Evolutionary conservation across 768 basidiomycete genomes (phyloP), one percentile per base, ranked within the genome.

Genomic region (Daedalea quercina): DNA sequence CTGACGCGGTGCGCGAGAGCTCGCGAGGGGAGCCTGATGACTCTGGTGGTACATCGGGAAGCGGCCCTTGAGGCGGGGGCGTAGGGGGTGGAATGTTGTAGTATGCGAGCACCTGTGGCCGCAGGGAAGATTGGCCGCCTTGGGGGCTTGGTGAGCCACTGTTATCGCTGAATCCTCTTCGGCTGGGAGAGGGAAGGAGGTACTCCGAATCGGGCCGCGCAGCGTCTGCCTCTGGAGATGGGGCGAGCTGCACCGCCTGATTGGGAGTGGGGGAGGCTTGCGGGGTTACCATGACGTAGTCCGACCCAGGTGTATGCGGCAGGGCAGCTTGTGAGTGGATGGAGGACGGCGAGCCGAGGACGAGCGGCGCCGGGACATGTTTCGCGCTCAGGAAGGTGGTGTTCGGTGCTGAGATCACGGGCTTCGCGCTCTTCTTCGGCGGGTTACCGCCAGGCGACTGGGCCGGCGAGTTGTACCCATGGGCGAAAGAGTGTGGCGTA

Each of bases 401-500:
- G 24, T 65, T 65, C 13, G 63, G 63, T n/a, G 63, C 59, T n/a
- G 61, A 65, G 25, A 62, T 62, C 20, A 57, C 54, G 9, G 63
- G 59, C 8, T 60, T 59, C 25, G 60, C 52, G 37, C 17, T 2
- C 48, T 22, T 47, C 24, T 28, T 43, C 50, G n/a, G 13, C 19
- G 34, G 24, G 17, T 24, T 43, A 9, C 12, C 7, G 25, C 17
- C 20, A 35, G 51, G 25, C 31, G 41, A 45, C 28, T 28, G 25
- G 19, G n/a, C 9, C 9, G 26, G 23, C 24, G 28, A 25, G 20
- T 49, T 31, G n/a, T 35, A 37, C 33, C 9, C 20, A 2, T 33
- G 47, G 3, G 12, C 47, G 22, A 19, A 37, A 3, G 47, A 33
- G 22, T 37, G 31, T 2, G 33, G 12, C 44, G 12, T 11, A 3